Evolutionary conservation across 768 basidiomycete genomes (phyloP).

Genomic region (Mycena venus): DNA sequence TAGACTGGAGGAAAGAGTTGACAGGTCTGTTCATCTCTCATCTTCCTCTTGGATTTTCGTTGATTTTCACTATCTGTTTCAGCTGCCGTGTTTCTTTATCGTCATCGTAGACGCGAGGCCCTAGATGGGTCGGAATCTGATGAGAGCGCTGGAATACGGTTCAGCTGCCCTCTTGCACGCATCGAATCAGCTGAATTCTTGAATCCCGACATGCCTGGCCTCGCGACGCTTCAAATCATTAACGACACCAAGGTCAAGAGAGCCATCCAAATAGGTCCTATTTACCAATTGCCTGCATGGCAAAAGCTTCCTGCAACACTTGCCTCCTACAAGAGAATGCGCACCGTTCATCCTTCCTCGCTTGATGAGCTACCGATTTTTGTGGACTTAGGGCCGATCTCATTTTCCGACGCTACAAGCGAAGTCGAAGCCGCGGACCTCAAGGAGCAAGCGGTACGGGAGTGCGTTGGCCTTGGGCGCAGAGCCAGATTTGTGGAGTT

Average conservation of each 20-base stretch:
- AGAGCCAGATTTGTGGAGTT: constrained; percentile 54
- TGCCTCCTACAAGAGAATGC: constrained; percentile 12
- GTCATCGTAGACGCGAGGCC: constrained; percentile 55
- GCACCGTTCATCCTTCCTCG: constrained; percentile 6
- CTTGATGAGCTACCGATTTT: constrained; percentile 42
- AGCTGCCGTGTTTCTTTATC: constrained; percentile 62
- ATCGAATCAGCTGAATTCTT: constrained; percentile 45
- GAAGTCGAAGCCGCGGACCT: constrained; percentile 29
- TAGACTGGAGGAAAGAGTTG: constrained; percentile 64
- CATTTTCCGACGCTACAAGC: constrained; percentile 41
- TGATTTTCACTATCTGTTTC: neutral
- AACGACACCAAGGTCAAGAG: neutral
- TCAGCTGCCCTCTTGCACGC: constrained; percentile 60
- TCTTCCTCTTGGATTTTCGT: neutral
- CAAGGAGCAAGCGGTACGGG: constrained; percentile 47
- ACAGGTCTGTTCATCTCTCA: constrained; percentile 45
- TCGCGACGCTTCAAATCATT: constrained; percentile 39
- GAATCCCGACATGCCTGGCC: constrained; percentile 39
- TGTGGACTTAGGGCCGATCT: constrained; percentile 59
- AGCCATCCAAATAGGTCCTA: constrained; percentile 5
- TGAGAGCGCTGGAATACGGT: constrained; percentile 54
- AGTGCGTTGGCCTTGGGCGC: constrained; percentile 47
- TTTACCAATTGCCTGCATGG: constrained; percentile 43
- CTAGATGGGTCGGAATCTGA: constrained; percentile 45
- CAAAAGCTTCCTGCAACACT: constrained; percentile 35